A percentile compares a stretch with the other conserved stretches of the same genome.
Conservation (phyloP, 1,284 basidiomycete species). For the Ceratobasidium sp. region DNA sequence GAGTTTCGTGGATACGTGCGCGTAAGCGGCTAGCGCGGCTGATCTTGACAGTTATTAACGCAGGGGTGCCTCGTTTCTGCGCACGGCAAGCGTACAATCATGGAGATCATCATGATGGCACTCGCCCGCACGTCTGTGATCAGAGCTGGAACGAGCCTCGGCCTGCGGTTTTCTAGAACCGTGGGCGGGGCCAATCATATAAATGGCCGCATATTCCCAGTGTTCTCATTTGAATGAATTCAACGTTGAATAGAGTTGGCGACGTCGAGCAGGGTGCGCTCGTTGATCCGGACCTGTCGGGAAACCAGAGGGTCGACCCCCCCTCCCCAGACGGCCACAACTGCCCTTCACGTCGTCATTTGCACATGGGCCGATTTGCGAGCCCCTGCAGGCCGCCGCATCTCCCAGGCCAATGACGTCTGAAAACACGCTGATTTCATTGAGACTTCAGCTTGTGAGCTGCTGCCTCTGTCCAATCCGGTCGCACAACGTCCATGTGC, state of each 20-base stretch:
- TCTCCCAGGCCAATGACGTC: slow-evolving; percentile 28
- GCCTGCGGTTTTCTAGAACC: slow-evolving; percentile 10
- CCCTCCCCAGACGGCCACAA: background rate
- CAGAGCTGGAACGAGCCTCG: slow-evolving; percentile 15
- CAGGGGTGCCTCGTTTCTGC: slow-evolving; percentile 29
- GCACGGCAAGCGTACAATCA: slow-evolving; percentile 17
- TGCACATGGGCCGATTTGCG: slow-evolving; percentile 21
- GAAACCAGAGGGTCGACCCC: slow-evolving; percentile 2
- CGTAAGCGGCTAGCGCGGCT: slow-evolving; percentile 19
- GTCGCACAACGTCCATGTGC: slow-evolving; percentile 31
- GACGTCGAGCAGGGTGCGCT: slow-evolving; percentile 30
- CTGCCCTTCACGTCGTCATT: slow-evolving; percentile 14
- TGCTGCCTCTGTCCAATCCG: slow-evolving; percentile 11
- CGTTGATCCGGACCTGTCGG: slow-evolving; percentile 41
- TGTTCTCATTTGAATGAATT: slow-evolving; percentile 39
- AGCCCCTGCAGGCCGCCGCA: slow-evolving; percentile 4
- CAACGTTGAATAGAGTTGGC: slow-evolving; percentile 40
- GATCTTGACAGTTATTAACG: slow-evolving; percentile 40
- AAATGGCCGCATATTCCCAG: slow-evolving; percentile 21
- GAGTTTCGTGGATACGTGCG: slow-evolving; percentile 28
- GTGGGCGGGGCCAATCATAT: background rate
- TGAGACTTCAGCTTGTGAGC: slow-evolving; percentile 20
- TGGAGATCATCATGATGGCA: slow-evolving; percentile 39
- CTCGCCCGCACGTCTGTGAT: slow-evolving; percentile 14
- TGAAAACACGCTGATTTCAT: slow-evolving; percentile 41